A percentile compares a stretch with the other conserved stretches of the same genome.
These are phyloP conservation scores for Cladorrhinum sp. DNA, from an alignment of 2,329 filamentous ascomycete genomes.

Conservation along the genomic window DNA sequence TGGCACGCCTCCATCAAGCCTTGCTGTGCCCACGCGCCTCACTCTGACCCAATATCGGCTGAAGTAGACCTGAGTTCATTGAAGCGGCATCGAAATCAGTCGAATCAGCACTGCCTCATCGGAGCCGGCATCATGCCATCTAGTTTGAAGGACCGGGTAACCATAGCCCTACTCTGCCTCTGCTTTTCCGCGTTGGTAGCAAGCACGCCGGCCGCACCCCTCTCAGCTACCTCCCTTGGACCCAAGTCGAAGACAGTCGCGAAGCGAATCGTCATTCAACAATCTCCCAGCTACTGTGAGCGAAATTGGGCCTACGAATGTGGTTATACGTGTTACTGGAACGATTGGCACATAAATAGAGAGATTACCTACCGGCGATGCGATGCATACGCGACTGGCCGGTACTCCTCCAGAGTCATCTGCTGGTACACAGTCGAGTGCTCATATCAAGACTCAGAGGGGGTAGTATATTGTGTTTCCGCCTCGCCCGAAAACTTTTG, in stretches of 20 bases:
- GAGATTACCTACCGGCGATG: neutral
- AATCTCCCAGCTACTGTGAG: neutral
- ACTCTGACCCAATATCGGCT: neutral
- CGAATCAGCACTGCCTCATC: neutral
- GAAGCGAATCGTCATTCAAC: neutral
- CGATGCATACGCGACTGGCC: neutral
- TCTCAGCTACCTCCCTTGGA: neutral
- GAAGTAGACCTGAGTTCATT: neutral
- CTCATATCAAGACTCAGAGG: too few species aligned
- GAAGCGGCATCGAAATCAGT: neutral
- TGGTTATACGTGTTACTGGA: neutral
- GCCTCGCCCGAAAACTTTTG: neutral
- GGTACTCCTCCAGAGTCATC: too few species aligned
- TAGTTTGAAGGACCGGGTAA: neutral
- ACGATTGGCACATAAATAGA: neutral
- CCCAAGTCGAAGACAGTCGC: neutral
- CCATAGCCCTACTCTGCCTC: neutral
- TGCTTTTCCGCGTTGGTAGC: neutral
- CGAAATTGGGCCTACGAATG: neutral
- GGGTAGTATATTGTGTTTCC: neutral
- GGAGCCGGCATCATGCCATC: neutral
- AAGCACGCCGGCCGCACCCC: neutral
- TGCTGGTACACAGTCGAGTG: too few species aligned
- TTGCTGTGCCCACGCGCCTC: neutral
- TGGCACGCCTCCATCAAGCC: neutral